Percentiles rank a stretch among this genome's conserved stretches.
Evolutionary conservation across 2,329 filamentous ascomycete genomes (phyloP).

Genomic region (Aspergillus brasiliensis): DNA sequence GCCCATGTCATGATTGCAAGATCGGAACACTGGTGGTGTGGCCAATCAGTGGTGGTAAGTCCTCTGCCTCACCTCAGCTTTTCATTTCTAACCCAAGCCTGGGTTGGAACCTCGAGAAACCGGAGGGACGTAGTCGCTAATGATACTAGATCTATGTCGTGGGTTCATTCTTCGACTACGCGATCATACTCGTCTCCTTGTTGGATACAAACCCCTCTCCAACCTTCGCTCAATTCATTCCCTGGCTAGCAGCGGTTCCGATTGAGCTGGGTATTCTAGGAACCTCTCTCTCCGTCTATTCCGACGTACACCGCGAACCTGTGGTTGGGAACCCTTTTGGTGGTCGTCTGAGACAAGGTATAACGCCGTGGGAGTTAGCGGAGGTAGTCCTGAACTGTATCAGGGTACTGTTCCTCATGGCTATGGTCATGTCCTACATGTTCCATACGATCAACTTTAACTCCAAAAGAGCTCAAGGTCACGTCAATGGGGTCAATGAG

Average conservation of each 20-base stretch:
- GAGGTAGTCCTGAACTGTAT: constrained; percentile 61
- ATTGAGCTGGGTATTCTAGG: constrained; percentile 74
- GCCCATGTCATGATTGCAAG: constrained; percentile 69
- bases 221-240: constrained; percentile 73
- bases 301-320: constrained; percentile 65
- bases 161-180: constrained; percentile 82
- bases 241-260: constrained; percentile 74
- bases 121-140: constrained; percentile 9
- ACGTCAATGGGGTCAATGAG: constrained; percentile 45
- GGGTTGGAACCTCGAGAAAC: neutral
- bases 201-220: constrained; percentile 82
- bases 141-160: constrained; percentile 74
- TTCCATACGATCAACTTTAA: constrained; percentile 50
- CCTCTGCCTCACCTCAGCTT: neutral
- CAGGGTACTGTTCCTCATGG: constrained; percentile 68
- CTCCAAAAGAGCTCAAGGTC: constrained; percentile 29
- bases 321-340: constrained; percentile 52
- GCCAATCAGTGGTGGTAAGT: constrained; percentile 73
- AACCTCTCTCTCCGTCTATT: constrained; percentile 69
- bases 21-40: constrained; percentile 77
- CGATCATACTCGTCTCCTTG: constrained; percentile 81
- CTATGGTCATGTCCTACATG: constrained; percentile 63
- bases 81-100: neutral
- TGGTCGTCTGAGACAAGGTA: constrained; percentile 42
- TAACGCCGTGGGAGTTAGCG: constrained; percentile 47